phyloP scores from a whole-genome alignment of 1,284 basidiomycete genomes.

The Tremellales sp. region DNA sequence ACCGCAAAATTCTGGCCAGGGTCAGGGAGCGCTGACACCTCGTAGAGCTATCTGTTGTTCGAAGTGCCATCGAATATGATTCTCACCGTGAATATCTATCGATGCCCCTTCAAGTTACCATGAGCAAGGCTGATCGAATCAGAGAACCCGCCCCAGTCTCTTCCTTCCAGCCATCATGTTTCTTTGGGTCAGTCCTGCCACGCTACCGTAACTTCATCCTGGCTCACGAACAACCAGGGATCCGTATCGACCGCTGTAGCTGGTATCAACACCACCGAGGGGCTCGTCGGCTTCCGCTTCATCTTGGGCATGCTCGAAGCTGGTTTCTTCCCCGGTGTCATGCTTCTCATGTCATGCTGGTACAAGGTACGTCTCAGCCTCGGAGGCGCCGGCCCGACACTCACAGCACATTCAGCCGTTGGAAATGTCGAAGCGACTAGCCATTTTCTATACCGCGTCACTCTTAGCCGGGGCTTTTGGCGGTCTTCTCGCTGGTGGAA shows the following conservation, averaged over 20 bases:
- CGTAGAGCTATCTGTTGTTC: constrained; percentile 40
- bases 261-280: constrained; percentile 2
- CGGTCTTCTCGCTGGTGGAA: constrained; percentile 25
- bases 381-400: background rate
- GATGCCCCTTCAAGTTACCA: constrained; percentile 26
- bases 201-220: too few species aligned
- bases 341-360: constrained; percentile 20
- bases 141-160: constrained; percentile 38
- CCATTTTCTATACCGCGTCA: constrained; percentile 13
- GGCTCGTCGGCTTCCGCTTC: constrained; percentile 14
- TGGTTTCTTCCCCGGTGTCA: constrained; percentile 16
- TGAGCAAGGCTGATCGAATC: too few species aligned
- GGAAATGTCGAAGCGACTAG: constrained; percentile 1
- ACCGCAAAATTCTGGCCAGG: background rate
- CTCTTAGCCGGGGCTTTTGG: constrained; percentile 12
- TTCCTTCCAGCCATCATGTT: constrained; percentile 25
- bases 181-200: constrained; percentile 14
- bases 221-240: too few species aligned
- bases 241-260: constrained; percentile 1
- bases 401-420: background rate
- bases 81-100: too few species aligned
- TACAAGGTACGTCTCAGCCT: background rate
- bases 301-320: constrained; percentile 21
- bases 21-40: background rate
- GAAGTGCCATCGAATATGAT: constrained; percentile 42